These are phyloP conservation scores for Fusarium pseudoanthophilum DNA, from an alignment of 2,329 filamentous ascomycete genomes.

Conservation along the genomic window DNA sequence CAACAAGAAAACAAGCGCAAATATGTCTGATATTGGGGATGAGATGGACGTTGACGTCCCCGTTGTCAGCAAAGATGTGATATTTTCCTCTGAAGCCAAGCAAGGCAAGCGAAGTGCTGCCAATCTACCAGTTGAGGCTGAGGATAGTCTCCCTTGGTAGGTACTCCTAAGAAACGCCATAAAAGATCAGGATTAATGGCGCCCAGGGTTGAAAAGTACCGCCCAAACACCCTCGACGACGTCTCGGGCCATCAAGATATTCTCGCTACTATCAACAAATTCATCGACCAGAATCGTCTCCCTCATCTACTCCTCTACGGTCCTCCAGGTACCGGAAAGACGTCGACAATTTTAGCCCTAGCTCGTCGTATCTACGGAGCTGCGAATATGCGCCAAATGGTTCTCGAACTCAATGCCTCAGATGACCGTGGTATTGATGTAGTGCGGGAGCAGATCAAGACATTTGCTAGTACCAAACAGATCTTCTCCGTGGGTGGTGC, in stretches of 20 bases:
- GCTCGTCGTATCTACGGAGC: constrained; percentile 91
- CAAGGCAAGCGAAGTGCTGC: constrained; percentile 94
- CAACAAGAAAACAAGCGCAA: background rate
- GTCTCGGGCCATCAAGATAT: constrained; percentile 98
- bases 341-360: constrained; percentile 93
- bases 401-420: constrained; percentile 95
- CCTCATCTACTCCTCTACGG: constrained; percentile 97
- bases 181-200: background rate
- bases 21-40: constrained; percentile 70
- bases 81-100: constrained; percentile 79
- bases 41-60: constrained; percentile 70
- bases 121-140: constrained; percentile 91
- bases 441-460: constrained; percentile 98
- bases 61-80: constrained; percentile 58
- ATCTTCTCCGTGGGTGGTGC: constrained; percentile 81
- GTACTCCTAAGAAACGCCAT: constrained; percentile 12
- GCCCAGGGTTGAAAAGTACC: constrained; percentile 92
- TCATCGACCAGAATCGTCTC: constrained; percentile 91
- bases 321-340: constrained; percentile 96
- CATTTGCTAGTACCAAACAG: constrained; percentile 96
- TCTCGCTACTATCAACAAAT: constrained; percentile 96
- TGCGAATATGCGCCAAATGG: constrained; percentile 97
- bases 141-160: constrained; percentile 93
- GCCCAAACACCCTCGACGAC: constrained; percentile 87
- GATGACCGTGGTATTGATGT: constrained; percentile 98